Base-by-base conservation (phyloP, 2,329 filamentous ascomycete species). In the Penicillium sp. region DNA sequence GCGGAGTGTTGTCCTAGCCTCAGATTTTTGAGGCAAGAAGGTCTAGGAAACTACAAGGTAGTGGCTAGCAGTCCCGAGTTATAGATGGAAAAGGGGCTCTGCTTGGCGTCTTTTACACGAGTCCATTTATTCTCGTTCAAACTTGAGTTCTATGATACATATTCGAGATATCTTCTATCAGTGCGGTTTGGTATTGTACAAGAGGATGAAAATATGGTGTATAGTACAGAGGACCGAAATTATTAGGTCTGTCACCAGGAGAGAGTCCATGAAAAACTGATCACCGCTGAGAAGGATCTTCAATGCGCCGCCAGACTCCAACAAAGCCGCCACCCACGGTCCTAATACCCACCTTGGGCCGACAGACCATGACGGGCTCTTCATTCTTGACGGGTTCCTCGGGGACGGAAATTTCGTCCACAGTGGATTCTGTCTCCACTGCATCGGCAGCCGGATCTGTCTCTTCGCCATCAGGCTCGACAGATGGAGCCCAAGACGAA, bases 321-420 rank as follows among this genome's bases (percentile, higher is more conserved):
- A 85, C 72, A 64, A 85, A 85, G 2, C 82, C 83, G 46, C 83
- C 83, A 13, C 82, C 83, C 7, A 77, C 70, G 43, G 82, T 76
- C 52, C 76, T 73, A 8, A 75, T 64, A 8, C 82, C 82, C 56
- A 83, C 81, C 64, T 82, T 83, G 2, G 83, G 83, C 57, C 83
- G 76, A 62, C 83, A 84, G n/a, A 85, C 75, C 65, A 83, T 77
- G 40, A 81, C 78, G 62, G 72, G 76, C 4, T 77, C 74, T 22
- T 70, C 60, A 40, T 68, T 67, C 48, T 68, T 70, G 2, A 59
- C 54, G 13, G 61, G 30, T 43, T 62, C 61, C 28, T 65, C 68
- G 4, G 62, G 25, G 25, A 48, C n/a, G n/a, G 51, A 22, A 6
- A 58, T 35, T 25, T 66, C 65, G 22, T 52, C 37, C 6, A n/a